phyloP scores from a whole-genome alignment of 768 basidiomycete species.

The Lyophyllum shimeji region DNA sequence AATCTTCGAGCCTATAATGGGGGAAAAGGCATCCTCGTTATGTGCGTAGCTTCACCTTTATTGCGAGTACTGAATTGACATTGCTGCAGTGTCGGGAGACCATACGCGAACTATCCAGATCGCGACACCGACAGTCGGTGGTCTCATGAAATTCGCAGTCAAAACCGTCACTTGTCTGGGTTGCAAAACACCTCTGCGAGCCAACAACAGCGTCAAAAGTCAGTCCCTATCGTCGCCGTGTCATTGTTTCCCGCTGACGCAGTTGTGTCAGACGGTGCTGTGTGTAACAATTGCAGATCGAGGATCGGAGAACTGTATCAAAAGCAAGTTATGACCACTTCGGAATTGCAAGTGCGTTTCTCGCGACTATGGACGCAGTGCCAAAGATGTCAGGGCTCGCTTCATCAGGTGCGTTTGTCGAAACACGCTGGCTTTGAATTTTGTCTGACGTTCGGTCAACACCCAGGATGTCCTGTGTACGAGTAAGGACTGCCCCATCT shows the following conservation, averaged over 20 bases:
- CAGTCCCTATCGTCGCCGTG: conserved; percentile 19
- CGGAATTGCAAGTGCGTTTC: conserved; percentile 86
- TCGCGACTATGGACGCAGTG: conserved; percentile 98
- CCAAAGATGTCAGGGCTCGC: conserved; percentile 96
- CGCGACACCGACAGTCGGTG: conserved; percentile 94
- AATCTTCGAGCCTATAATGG: conserved; percentile 97
- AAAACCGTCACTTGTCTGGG: conserved; percentile 94
- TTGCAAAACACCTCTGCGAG: conserved; percentile 85
- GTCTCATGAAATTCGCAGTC: conserved; percentile 98
- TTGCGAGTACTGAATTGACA: conserved; percentile 9
- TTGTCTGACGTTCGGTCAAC: neutral
- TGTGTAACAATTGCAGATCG: conserved; percentile 91
- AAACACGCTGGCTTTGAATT: neutral
- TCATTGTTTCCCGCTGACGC: neutral
- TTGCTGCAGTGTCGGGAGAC: conserved; percentile 80
- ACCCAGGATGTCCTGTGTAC: conserved; percentile 91
- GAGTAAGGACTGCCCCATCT: conserved; percentile 97
- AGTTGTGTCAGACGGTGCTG: conserved; percentile 68
- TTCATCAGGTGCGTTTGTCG: conserved; percentile 71
- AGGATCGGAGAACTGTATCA: conserved; percentile 88
- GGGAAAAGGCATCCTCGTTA: conserved; percentile 84
- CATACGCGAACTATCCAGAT: conserved; percentile 96
- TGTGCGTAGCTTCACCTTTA: conserved; percentile 45
- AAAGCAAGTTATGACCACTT: conserved; percentile 77
- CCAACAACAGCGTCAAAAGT: conserved; percentile 77